These are phyloP conservation scores for Biscogniauxia mediterranea DNA, from an alignment of 2,329 filamentous ascomycete genomes.

Conservation along the genomic window DNA sequence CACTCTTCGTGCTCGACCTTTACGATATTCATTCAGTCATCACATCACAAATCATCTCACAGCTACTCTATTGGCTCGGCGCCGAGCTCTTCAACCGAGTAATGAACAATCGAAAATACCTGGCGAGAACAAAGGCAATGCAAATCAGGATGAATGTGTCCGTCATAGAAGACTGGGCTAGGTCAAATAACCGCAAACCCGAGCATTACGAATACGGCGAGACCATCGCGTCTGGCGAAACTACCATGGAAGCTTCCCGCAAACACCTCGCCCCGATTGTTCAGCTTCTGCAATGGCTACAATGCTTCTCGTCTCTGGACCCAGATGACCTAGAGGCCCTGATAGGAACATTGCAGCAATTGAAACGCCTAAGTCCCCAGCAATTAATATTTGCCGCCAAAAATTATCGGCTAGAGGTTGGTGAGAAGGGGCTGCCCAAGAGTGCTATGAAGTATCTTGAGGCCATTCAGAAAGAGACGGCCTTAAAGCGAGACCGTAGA, in stretches of 20 bases:
- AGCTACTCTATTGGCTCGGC: slow-evolving; percentile 93
- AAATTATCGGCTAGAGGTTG: slow-evolving; percentile 91
- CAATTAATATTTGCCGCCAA: slow-evolving; percentile 90
- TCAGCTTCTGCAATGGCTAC: slow-evolving; percentile 93
- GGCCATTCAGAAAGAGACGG: slow-evolving; percentile 73
- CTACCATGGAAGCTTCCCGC: slow-evolving; percentile 78
- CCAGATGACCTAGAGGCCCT: slow-evolving; percentile 84
- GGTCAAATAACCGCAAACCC: slow-evolving; percentile 86
- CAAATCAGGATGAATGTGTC: slow-evolving; percentile 99
- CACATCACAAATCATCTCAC: slow-evolving; percentile 83
- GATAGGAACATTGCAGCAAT: slow-evolving; percentile 82
- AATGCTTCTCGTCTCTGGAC: slow-evolving; percentile 92
- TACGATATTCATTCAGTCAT: slow-evolving; percentile 99
- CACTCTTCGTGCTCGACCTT: slow-evolving; percentile 94
- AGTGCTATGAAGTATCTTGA: slow-evolving; percentile 83
- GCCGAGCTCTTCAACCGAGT: slow-evolving; percentile 97
- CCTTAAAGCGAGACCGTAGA: slow-evolving; percentile 56
- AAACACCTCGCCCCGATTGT: slow-evolving; percentile 87
- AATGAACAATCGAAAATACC: slow-evolving; percentile 92
- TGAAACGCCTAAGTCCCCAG: slow-evolving; percentile 79
- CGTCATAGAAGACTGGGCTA: slow-evolving; percentile 91
- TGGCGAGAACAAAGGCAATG: slow-evolving; percentile 97
- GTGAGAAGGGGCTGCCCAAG: slow-evolving; percentile 88
- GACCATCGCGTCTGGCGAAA: slow-evolving; percentile 80
- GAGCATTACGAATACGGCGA: slow-evolving; percentile 95